phyloP scores from a whole-genome alignment of 2,329 filamentous ascomycete species.

The Trichoderma oligosporum region DNA sequence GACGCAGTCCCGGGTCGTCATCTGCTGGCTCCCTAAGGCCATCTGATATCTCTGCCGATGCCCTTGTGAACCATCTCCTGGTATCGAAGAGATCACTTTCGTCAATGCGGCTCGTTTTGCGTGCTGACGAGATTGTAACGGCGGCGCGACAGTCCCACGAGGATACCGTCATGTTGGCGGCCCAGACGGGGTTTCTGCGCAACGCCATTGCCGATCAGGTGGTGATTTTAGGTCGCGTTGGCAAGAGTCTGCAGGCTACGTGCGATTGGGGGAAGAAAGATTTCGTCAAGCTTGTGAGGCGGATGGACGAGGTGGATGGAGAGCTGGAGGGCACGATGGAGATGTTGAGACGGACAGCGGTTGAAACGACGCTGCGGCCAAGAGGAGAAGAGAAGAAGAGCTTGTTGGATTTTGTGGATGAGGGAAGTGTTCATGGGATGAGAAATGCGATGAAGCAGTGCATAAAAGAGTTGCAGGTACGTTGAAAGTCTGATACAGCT shows the following conservation, averaged over 20 bases:
- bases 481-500: too few species aligned
- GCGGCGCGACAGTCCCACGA: slow-evolving; percentile 72
- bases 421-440: slow-evolving; percentile 63
- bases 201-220: slow-evolving; percentile 57
- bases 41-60: slow-evolving; percentile 55
- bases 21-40: slow-evolving; percentile 35
- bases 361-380: slow-evolving; percentile 62
- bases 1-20: slow-evolving; percentile 35
- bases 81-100: slow-evolving; percentile 83
- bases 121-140: slow-evolving; percentile 81
- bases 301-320: slow-evolving; percentile 63
- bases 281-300: slow-evolving; percentile 58
- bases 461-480: slow-evolving; percentile 66
- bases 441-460: slow-evolving; percentile 64
- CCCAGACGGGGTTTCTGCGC: slow-evolving; percentile 65
- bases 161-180: slow-evolving; percentile 69
- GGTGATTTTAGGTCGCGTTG: slow-evolving; percentile 48
- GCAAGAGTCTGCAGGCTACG: slow-evolving; percentile 49
- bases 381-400: slow-evolving; percentile 55
- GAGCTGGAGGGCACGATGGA: slow-evolving; percentile 64
- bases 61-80: slow-evolving; percentile 78
- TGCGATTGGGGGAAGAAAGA: slow-evolving; percentile 57
- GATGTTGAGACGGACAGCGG: slow-evolving; percentile 59
- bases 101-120: slow-evolving; percentile 76
- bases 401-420: slow-evolving; percentile 73